Conservation (phyloP, 169 alveolate species). For the Fabrea salina region DNA sequence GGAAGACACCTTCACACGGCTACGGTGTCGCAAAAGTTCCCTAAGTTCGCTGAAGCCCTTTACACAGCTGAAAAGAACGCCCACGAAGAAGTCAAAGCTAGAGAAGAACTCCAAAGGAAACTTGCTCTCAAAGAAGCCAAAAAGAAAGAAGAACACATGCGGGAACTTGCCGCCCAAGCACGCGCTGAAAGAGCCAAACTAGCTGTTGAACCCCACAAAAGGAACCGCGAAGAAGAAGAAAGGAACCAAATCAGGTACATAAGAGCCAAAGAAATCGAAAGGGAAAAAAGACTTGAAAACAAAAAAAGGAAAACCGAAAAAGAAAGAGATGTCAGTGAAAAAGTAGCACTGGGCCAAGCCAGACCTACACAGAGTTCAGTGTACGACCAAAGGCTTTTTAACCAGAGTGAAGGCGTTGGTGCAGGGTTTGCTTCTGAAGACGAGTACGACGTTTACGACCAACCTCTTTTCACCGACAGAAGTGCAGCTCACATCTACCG, state of each 20-base stretch:
- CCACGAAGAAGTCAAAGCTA: conserved; percentile 93
- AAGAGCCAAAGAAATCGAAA: conserved; percentile 76
- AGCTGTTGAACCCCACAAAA: conserved; percentile 70
- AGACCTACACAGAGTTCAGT: conserved; percentile 53
- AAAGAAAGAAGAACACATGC: conserved; percentile 75
- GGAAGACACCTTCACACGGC: conserved; percentile 92
- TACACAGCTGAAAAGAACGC: conserved; percentile 95
- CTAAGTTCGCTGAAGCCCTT: conserved; percentile 92
- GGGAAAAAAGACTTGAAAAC: conserved; percentile 72
- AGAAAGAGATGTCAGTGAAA: conserved; percentile 92
- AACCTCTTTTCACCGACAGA: conserved; percentile 89
- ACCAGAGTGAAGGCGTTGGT: conserved; percentile 85
- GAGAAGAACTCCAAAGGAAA: conserved; percentile 88
- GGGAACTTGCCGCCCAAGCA: conserved; percentile 22
- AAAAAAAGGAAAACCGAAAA: conserved; percentile 75
- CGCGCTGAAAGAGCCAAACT: conserved; percentile 14
- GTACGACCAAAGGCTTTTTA: conserved; percentile 87
- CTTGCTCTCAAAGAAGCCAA: conserved; percentile 64
- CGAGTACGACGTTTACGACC: conserved; percentile 86
- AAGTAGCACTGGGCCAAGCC: conserved; percentile 93
- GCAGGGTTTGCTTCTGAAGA: conserved; percentile 85
- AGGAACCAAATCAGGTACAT: conserved; percentile 71
- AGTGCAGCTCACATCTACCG: conserved; percentile 5
- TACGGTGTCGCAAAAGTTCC: conserved; percentile 91
- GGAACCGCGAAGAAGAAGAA: conserved; percentile 89